These are phyloP conservation scores for Zygotorulaspora sp. DNA, from an alignment of 805 yeast species.

Conservation along the genomic window DNA sequence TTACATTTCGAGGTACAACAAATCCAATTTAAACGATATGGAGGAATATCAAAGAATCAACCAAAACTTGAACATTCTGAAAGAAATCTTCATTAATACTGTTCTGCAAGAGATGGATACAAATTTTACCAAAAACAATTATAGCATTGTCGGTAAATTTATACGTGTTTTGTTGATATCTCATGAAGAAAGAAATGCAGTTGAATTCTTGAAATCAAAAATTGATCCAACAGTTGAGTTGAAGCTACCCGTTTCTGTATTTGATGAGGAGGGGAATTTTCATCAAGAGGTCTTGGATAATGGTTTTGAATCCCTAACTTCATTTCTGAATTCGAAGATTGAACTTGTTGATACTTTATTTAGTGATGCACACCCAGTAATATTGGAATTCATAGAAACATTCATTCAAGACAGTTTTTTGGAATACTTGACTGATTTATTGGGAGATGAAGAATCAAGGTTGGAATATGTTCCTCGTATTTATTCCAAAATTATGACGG, in stretches of 20 bases:
- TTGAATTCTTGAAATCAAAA: conserved; percentile 40
- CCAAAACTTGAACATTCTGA: conserved; percentile 24
- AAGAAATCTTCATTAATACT: conserved; percentile 68
- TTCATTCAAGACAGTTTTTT: conserved; percentile 38
- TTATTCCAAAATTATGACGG: conserved; percentile 28
- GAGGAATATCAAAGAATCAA: conserved; percentile 17
- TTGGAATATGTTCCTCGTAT: conserved; percentile 31
- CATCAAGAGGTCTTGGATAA: conserved; percentile 21
- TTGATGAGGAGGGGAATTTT: conserved; percentile 24
- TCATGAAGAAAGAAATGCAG: conserved; percentile 37
- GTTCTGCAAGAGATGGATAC: conserved; percentile 62
- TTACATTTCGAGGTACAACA: conserved; percentile 21
- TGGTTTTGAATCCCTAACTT: conserved; percentile 27
- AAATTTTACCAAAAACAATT: conserved; percentile 47
- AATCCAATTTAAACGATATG: conserved; percentile 21
- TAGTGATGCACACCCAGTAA: conserved; percentile 38
- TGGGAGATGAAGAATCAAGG: conserved; percentile 24
- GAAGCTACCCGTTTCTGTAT: conserved; percentile 28
- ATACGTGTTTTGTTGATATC: conserved; percentile 35
- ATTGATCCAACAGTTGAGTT: conserved; percentile 33
- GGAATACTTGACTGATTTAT: conserved; percentile 26
- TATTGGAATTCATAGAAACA: conserved; percentile 37
- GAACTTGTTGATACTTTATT: conserved; percentile 38
- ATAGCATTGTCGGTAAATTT: conserved; percentile 34
- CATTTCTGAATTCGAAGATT: conserved; percentile 37